Percentiles rank a stretch among this genome's conserved stretches.
These are phyloP conservation scores for Vanilla planifolia DNA, from an alignment of 106 monocot species.

Conservation along the genomic window DNA sequence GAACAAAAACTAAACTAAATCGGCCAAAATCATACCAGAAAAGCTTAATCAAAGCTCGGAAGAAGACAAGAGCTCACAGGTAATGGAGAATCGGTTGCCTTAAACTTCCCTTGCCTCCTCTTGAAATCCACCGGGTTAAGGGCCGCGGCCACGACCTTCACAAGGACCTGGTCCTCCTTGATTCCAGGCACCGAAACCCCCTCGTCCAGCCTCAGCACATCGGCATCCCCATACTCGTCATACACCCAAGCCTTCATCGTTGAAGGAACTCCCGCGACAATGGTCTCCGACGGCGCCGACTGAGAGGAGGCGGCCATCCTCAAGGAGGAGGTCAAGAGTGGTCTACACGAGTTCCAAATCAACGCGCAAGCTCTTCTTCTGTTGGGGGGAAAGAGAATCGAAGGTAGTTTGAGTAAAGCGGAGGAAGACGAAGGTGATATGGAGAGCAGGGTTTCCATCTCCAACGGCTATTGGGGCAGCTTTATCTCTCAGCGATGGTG, in stretches of 20 bases:
- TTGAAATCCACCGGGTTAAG: constrained; percentile 92
- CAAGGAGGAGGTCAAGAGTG: neutral
- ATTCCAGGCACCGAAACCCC: constrained; percentile 55
- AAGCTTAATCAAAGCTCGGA: too few species aligned
- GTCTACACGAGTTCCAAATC: too few species aligned
- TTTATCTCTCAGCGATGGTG: too few species aligned
- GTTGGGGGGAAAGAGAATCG: too few species aligned
- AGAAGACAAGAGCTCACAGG: constrained; percentile 44
- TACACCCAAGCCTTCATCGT: constrained; percentile 91
- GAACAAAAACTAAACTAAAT: neutral
- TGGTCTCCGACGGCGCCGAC: constrained; percentile 12
- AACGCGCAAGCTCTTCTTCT: too few species aligned
- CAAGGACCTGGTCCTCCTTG: constrained; percentile 80
- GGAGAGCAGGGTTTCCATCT: too few species aligned
- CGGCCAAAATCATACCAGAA: neutral
- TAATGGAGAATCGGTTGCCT: constrained; percentile 75
- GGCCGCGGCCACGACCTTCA: constrained; percentile 78
- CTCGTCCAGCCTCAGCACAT: constrained; percentile 54
- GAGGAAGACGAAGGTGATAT: too few species aligned
- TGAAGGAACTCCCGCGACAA: constrained; percentile 22
- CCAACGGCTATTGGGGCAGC: too few species aligned
- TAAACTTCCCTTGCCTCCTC: constrained; percentile 84
- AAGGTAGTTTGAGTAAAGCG: too few species aligned
- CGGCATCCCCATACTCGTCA: constrained; percentile 63
- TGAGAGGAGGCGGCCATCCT: constrained; percentile 18